Evolutionary conservation across 768 basidiomycete species (phyloP).

Genomic region (Mrakia hoshinonis): DNA sequence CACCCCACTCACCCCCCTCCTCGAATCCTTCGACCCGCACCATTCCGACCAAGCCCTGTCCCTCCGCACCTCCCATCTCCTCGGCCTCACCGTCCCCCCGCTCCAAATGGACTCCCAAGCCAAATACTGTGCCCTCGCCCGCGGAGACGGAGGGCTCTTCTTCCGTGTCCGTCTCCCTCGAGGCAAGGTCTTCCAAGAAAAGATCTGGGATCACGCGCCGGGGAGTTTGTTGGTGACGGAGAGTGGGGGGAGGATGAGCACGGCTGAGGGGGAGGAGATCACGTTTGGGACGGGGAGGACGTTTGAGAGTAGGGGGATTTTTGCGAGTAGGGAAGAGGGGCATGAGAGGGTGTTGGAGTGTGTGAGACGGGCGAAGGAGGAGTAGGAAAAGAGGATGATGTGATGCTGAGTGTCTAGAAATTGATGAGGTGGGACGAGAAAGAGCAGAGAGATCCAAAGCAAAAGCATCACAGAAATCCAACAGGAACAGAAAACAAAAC

Average conservation of each 20-base stretch:
- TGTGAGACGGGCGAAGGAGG: neutral
- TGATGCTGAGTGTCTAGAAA: no score
- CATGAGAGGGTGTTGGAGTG: neutral
- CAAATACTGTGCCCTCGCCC: conserved; percentile 75
- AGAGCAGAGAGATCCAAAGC: no score
- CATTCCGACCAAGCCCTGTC: conserved; percentile 86
- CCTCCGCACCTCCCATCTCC: conserved; percentile 56
- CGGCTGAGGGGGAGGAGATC: conserved; percentile 65
- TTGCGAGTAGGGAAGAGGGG: neutral
- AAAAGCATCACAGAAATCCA: neutral
- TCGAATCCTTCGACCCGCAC: conserved; percentile 84
- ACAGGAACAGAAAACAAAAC: neutral
- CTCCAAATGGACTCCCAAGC: conserved; percentile 91
- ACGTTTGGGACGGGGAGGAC: conserved; percentile 81
- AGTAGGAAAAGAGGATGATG: no score
- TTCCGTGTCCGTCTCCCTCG: conserved; percentile 29
- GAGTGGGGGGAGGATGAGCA: conserved; percentile 76
- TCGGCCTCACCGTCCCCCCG: conserved; percentile 50
- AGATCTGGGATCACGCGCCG: conserved; percentile 96
- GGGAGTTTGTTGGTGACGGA: conserved; percentile 76
- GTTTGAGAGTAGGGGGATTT: conserved; percentile 60
- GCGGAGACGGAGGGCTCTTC: conserved; percentile 58
- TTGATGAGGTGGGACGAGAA: no score
- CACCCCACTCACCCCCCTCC: conserved; percentile 46
- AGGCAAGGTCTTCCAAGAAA: conserved; percentile 65